Evolutionary conservation across 2,329 filamentous ascomycete genomes (phyloP).

Genomic region (Phaeosphaeriaceae sp.): DNA sequence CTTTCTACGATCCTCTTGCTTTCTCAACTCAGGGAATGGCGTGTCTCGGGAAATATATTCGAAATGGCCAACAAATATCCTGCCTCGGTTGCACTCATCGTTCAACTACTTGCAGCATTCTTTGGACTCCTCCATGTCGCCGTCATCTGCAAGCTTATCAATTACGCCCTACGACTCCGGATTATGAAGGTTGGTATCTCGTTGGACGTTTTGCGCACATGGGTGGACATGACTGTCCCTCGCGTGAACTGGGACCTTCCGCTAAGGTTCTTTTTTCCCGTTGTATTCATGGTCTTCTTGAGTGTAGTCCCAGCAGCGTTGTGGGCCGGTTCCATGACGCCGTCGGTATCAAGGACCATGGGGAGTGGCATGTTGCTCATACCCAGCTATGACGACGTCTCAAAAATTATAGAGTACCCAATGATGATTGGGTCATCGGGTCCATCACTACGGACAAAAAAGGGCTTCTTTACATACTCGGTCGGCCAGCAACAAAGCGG

Average conservation of each 20-base stretch:
- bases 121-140: conserved; percentile 38
- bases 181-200: conserved; percentile 31
- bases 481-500: conserved; percentile 32
- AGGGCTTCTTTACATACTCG: conserved; percentile 37
- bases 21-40: conserved; percentile 28
- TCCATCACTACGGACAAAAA: conserved; percentile 28
- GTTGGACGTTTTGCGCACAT: conserved; percentile 34
- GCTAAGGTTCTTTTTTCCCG: conserved; percentile 37
- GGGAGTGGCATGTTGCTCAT: conserved; percentile 22
- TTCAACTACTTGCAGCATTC: conserved; percentile 34
- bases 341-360: conserved; percentile 24
- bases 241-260: conserved; percentile 37
- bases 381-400: conserved; percentile 34
- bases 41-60: conserved; percentile 28
- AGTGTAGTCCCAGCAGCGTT: conserved; percentile 34
- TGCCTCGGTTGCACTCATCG: conserved; percentile 29
- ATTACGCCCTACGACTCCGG: conserved; percentile 34
- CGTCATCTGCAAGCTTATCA: conserved; percentile 36
- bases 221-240: conserved; percentile 35
- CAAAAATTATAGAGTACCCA: conserved; percentile 35
- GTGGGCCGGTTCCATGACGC: conserved; percentile 41
- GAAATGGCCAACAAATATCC: conserved; percentile 26
- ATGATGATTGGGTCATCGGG: conserved; percentile 32
- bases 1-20: conserved; percentile 24
- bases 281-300: conserved; percentile 26